Evolutionary conservation across 169 alveolate genomes (phyloP).

Genomic region (Plasmodium knowlesi): DNA sequence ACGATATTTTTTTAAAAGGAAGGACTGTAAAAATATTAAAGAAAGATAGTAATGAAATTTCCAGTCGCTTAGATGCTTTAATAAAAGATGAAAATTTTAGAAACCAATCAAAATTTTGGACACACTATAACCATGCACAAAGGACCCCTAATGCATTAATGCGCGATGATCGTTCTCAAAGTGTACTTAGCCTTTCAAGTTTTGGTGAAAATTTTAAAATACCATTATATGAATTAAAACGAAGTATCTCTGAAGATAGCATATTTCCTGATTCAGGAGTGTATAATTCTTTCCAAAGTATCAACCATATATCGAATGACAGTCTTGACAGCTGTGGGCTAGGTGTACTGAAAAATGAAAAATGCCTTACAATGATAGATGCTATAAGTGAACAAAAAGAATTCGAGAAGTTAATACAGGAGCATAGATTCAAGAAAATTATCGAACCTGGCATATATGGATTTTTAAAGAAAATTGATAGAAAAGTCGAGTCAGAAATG

Average conservation of each 20-base stretch:
- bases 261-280: background rate
- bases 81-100: background rate
- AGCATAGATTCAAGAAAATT: background rate
- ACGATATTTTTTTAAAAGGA: background rate
- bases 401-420: background rate
- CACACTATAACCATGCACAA: background rate
- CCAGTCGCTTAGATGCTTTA: background rate
- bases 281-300: background rate
- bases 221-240: background rate
- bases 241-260: background rate
- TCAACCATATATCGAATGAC: background rate
- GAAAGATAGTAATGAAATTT: background rate
- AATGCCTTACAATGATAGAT: background rate
- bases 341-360: background rate
- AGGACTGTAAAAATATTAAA: too few species aligned
- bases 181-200: background rate
- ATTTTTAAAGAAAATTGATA: background rate
- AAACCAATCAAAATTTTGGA: background rate
- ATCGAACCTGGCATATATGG: background rate
- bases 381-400: background rate
- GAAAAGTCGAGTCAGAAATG: background rate
- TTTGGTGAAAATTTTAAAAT: background rate
- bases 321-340: background rate
- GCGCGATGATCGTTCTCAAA: background rate
- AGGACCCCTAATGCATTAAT: background rate